A percentile compares a stretch with the other conserved stretches of the same genome.
Conservation (phyloP, 305 asterid genomes). For the Fraxinus sp. region DNA sequence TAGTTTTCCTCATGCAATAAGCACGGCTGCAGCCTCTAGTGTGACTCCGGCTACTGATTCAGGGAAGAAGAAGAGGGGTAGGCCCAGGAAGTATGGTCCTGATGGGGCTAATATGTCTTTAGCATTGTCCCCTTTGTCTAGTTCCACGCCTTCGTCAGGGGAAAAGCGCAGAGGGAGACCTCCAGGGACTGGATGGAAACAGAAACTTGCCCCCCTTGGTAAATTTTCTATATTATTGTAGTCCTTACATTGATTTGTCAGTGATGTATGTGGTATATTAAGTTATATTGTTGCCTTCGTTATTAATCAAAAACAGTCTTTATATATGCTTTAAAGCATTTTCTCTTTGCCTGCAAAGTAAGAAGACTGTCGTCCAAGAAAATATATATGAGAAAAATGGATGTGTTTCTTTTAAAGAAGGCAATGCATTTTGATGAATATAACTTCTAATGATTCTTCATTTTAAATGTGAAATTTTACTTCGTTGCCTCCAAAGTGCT, state of each 20-base stretch:
- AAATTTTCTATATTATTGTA: slow-evolving; percentile 16
- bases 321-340: background rate
- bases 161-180: slow-evolving; percentile 66
- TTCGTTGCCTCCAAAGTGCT: background rate
- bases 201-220: slow-evolving; percentile 67
- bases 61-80: slow-evolving; percentile 74
- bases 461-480: background rate
- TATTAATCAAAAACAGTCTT: background rate
- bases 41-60: slow-evolving; percentile 40
- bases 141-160: slow-evolving; percentile 40
- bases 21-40: slow-evolving; percentile 30
- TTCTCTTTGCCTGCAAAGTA: background rate
- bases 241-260: background rate
- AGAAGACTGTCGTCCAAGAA: background rate
- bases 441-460: background rate
- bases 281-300: background rate
- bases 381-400: background rate
- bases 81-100: slow-evolving; percentile 72
- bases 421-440: background rate
- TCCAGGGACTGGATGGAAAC: slow-evolving; percentile 71
- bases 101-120: slow-evolving; percentile 68
- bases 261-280: background rate
- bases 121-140: slow-evolving; percentile 55
- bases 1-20: slow-evolving; percentile 38
- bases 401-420: background rate